Percentiles rank a stretch among this genome's conserved stretches.
These are phyloP conservation scores for Pyrenochaeta sp. DNA, from an alignment of 2,329 filamentous ascomycete genomes.

Conservation along the genomic window DNA sequence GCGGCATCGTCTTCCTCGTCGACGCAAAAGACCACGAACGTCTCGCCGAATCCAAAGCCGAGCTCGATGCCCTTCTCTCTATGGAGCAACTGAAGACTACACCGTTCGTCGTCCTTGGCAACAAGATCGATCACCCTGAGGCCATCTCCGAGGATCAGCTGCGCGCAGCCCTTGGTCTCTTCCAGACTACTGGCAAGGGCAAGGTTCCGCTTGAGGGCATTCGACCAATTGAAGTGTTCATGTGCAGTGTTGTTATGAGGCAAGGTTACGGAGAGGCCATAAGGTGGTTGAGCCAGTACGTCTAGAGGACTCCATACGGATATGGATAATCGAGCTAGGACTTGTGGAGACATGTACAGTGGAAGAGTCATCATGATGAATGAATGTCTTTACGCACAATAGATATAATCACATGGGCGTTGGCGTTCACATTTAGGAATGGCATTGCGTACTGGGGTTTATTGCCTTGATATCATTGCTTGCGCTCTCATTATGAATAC, in stretches of 20 bases:
- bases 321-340: too few species aligned
- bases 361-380: slow-evolving; percentile 6
- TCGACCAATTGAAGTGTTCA: slow-evolving; percentile 81
- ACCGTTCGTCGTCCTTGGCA: slow-evolving; percentile 93
- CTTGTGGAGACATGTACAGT: too few species aligned
- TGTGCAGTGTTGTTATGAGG: slow-evolving; percentile 99
- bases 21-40: slow-evolving; percentile 98
- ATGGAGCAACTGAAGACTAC: slow-evolving; percentile 98
- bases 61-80: slow-evolving; percentile 89
- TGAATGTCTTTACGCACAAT: slow-evolving; percentile 10
- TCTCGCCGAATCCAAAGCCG: slow-evolving; percentile 91
- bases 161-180: slow-evolving; percentile 88
- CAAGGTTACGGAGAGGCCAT: slow-evolving; percentile 67
- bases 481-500: not conserved
- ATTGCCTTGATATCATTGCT: not conserved
- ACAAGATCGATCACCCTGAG: slow-evolving; percentile 99
- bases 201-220: slow-evolving; percentile 49
- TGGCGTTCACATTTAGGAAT: slow-evolving; percentile 26
- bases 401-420: slow-evolving; percentile 19
- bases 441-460: slow-evolving; percentile 11
- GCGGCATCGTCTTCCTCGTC: slow-evolving; percentile 94
- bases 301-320: slow-evolving; percentile 38
- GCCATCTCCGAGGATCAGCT: slow-evolving; percentile 96
- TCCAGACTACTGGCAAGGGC: slow-evolving; percentile 65
- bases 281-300: slow-evolving; percentile 52